These are phyloP conservation scores for Pythium aquatile DNA, from an alignment of 352 stramenopile genomes.

Conservation along the genomic window DNA sequence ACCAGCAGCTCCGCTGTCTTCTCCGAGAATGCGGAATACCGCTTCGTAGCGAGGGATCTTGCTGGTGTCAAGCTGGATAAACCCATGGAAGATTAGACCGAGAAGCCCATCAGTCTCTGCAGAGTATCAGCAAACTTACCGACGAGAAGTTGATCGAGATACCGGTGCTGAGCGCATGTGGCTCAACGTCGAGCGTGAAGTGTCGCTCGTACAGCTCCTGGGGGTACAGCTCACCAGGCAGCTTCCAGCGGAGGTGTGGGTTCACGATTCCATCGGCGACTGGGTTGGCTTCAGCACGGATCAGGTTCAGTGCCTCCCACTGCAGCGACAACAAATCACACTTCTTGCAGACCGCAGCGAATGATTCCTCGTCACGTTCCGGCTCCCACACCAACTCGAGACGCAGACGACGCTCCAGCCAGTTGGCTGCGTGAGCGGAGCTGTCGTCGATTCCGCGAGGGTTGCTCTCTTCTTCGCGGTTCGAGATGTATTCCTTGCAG, in stretches of 20 bases:
- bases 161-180: conserved; percentile 38
- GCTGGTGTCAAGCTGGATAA: conserved; percentile 40
- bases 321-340: conserved; percentile 55
- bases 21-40: conserved; percentile 68
- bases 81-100: neutral
- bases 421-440: conserved; percentile 39
- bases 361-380: conserved; percentile 50
- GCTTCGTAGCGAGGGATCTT: conserved; percentile 72
- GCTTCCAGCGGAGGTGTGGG: conserved; percentile 38
- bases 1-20: conserved; percentile 67
- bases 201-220: conserved; percentile 50
- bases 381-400: conserved; percentile 67
- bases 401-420: conserved; percentile 68
- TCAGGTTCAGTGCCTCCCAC: conserved; percentile 57
- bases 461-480: conserved; percentile 64
- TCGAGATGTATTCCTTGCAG: conserved; percentile 68
- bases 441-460: conserved; percentile 35
- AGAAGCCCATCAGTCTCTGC: neutral
- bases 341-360: conserved; percentile 53
- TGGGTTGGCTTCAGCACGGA: conserved; percentile 29
- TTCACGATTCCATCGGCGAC: conserved; percentile 32
- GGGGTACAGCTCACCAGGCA: conserved; percentile 53
- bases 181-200: conserved; percentile 32
- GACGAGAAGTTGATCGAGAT: conserved; percentile 50
- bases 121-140: conserved; percentile 26